Percentiles rank a stretch among this genome's conserved stretches.
Conservation (phyloP, 2,329 filamentous ascomycete species). For the Beauveria medogensis region DNA sequence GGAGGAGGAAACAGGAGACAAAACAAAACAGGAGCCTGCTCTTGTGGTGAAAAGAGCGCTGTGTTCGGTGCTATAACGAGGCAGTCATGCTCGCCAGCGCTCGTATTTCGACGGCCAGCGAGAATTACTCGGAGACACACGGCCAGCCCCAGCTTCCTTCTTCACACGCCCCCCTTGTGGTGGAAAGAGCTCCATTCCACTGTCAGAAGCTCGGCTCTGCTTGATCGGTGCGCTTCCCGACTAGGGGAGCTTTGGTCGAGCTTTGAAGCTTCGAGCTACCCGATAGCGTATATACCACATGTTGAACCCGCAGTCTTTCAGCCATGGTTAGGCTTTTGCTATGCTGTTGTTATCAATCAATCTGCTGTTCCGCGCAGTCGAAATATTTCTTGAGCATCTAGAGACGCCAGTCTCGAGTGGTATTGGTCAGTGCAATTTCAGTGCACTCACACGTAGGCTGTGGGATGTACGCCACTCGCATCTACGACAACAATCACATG, state of each 20-base stretch:
- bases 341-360: not conserved
- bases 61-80: not conserved
- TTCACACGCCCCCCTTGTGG: not conserved
- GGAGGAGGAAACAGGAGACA: not conserved
- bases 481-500: not conserved
- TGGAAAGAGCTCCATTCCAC: not conserved
- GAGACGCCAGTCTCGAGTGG: not conserved
- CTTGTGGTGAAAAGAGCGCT: not conserved
- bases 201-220: not conserved
- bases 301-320: not conserved
- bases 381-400: too few relatives aligned
- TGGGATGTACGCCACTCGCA: not conserved
- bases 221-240: not conserved
- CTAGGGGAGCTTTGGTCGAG: not conserved
- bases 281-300: not conserved
- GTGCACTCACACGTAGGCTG: too few relatives aligned
- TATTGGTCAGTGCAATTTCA: not conserved
- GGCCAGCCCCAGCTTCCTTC: not conserved
- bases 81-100: not conserved
- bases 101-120: conserved; percentile 1
- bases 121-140: not conserved
- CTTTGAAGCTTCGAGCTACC: not conserved
- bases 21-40: not conserved
- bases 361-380: not conserved
- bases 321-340: not conserved